Evolutionary conservation across 805 yeast species (phyloP), one percentile per base, ranked within the genome.

Genomic region (Wickerhamiella slavikovae): DNA sequence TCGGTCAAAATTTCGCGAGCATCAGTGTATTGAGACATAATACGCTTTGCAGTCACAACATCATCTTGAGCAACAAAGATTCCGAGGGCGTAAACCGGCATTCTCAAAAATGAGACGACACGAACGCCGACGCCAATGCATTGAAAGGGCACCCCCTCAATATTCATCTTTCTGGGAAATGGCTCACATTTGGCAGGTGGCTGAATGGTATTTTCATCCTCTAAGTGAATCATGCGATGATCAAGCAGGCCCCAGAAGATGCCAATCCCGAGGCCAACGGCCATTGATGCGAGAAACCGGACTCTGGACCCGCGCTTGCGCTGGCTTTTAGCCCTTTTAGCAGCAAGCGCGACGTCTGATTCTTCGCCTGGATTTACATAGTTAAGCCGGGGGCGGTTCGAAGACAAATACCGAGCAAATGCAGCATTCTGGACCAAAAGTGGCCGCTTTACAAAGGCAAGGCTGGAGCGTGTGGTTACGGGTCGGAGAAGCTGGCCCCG

Each of bases 41-140:
- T 24, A n/a, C 32, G 23, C 23, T 35, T 35, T 12, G 44, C 47
- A 25, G 31, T 33, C 12, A 23, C 21, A 14, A 36, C 24, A 43
- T 80, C 93, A 0, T 64, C 60, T 5, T 58, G 48, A 4, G 80
- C 73, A 24, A 78, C 57, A 47, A 85, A 85, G 5, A 89, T 54
- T 1, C 93, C 96, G 22, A 78, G 58, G 0, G 79, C 92, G 47
- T 85, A 85, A 1, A 89, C 94, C 41, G 71, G 79, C 57, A 89
- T 68, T 16, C 64, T 61, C 24, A 83, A 41, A 44, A 89, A 77
- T 1, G 95, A 77, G 13, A 85, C 94, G 1, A 75, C 56, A 44
- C 96, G 61, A 2, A 71, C 66, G 1, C 98, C 96, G 33, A 66
- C 62, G 0, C 93, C 96, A 3, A 89, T 42, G 19, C 83, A 49